A percentile compares a stretch with the other conserved stretches of the same genome.
Conservation (phyloP, 768 basidiomycete genomes). For the Russula sp. region DNA sequence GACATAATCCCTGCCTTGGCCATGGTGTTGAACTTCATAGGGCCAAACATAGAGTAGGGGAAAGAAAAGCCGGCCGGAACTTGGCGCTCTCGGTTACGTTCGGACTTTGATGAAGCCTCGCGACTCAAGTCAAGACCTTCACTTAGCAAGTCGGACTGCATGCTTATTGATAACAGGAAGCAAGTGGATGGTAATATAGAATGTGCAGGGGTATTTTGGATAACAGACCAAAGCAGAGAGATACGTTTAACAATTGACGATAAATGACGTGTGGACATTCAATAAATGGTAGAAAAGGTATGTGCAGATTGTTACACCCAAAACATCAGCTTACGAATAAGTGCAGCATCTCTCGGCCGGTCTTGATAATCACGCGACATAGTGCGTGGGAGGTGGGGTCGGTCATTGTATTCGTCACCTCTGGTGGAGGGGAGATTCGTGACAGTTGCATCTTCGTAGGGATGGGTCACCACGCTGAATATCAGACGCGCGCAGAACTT, state of each 20-base stretch:
- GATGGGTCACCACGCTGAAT: background rate
- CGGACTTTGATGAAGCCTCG: background rate
- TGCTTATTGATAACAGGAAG: constrained; percentile 2
- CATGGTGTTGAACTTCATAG: background rate
- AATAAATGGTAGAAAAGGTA: constrained; percentile 7
- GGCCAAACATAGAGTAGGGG: background rate
- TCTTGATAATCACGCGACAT: constrained; percentile 32
- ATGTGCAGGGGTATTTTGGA: constrained; percentile 24
- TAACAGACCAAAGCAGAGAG: constrained; percentile 10
- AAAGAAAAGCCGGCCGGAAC: constrained; percentile 3
- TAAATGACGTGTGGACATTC: constrained; percentile 16
- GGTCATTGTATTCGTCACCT: constrained; percentile 41
- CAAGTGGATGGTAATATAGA: constrained; percentile 7
- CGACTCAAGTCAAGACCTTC: background rate
- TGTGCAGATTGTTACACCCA: constrained; percentile 29
- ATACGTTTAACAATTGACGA: constrained; percentile 16
- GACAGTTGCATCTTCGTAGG: constrained; percentile 59
- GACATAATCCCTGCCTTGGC: background rate
- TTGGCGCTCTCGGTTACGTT: constrained; percentile 7
- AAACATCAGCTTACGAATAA: constrained; percentile 36
- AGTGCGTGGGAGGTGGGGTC: constrained; percentile 28
- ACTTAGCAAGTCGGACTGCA: background rate
- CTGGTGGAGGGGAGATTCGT: constrained; percentile 54
- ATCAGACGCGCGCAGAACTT: constrained; percentile 27
- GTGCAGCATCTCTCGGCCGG: constrained; percentile 33